Base-by-base conservation (phyloP, 768 basidiomycete species). In the Lentinula aciculospora region DNA sequence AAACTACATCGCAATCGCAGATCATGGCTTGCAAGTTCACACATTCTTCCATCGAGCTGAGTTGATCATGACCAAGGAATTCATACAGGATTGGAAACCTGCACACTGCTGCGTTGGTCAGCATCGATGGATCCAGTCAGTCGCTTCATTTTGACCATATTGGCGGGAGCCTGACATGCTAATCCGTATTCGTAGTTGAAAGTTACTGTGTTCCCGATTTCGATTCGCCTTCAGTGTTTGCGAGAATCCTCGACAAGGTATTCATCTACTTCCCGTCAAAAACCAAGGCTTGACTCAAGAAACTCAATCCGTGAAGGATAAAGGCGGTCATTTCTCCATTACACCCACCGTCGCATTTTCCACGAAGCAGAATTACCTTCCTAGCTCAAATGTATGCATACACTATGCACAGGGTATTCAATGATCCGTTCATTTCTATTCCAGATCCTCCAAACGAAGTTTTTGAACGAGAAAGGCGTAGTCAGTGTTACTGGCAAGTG, bases 161-260 rank as follows among this genome's bases (percentile, higher is more conserved):
- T n/a, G n/a, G n/a, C n/a, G n/a, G n/a, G n/a, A n/a, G n/a, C n/a
- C 31, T 2, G 28, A 23, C 32, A 34, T 19, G 28, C 32, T 53
- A 10, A 53, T 57, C n/a, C 17, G 12, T 23, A 13, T 19, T n/a
- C 29, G 19, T 25, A 92, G 89, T 96, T 61, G 94, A 96, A 69
- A 91, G 88, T 61, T 94, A 94, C 70, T 97, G 94, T 65, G 81
- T 95, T 27, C 94, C 94, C 1, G 79, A 94, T 74, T 96, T 97
- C 68, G 94, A 97, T 70, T 94, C 92, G 1, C 94, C 94, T 3
- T 93, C 90, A 17, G 78, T 96, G 49, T 96, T 95, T 62, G 94
- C 93, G 6, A 83, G 94, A 7, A 91, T 93, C 63, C 78, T 94
- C 5, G 91, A 94, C 75, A 92, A 92, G 92, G 51, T 36, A 21